Conservation (phyloP, 2,329 filamentous ascomycete species). For the Claviceps spartinae region DNA sequence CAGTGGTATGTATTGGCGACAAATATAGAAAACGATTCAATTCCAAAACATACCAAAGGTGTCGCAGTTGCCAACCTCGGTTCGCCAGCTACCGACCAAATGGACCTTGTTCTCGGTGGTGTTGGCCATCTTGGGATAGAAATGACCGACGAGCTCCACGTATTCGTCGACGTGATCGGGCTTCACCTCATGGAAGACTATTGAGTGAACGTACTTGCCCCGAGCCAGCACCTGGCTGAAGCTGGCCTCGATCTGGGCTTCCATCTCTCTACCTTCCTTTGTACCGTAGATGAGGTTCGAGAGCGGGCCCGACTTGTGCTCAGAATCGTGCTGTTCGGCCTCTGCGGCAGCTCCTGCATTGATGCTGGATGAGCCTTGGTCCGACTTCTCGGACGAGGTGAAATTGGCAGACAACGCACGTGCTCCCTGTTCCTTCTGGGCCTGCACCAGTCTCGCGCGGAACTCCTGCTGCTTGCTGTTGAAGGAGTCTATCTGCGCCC, state of each 20-base stretch:
- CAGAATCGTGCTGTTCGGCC: conserved; percentile 37
- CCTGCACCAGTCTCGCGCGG: conserved; percentile 64
- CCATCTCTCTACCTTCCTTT: conserved; percentile 84
- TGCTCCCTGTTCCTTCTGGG: conserved; percentile 72
- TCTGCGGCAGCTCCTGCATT: conserved; percentile 36
- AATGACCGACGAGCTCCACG: conserved; percentile 71
- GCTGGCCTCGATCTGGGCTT: conserved; percentile 88
- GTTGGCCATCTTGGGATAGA: conserved; percentile 83
- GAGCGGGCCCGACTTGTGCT: conserved; percentile 59
- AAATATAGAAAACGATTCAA: neutral
- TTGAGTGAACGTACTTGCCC: conserved; percentile 96
- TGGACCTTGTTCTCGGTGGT: conserved; percentile 85
- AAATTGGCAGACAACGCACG: conserved; percentile 47
- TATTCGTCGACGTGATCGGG: conserved; percentile 95
- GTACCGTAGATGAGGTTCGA: conserved; percentile 93
- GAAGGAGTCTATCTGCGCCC: conserved; percentile 60
- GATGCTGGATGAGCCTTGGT: conserved; percentile 23
- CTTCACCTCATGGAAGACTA: conserved; percentile 92
- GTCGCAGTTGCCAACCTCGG: conserved; percentile 92
- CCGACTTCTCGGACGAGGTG: conserved; percentile 26
- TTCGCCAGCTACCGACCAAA: conserved; percentile 94
- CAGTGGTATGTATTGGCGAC: neutral
- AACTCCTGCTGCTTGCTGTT: conserved; percentile 75
- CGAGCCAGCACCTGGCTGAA: conserved; percentile 91
- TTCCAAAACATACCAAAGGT: conserved; percentile 60